phyloP scores from a whole-genome alignment of 345 rosid species.

The Sisymbrium altissimum region DNA sequence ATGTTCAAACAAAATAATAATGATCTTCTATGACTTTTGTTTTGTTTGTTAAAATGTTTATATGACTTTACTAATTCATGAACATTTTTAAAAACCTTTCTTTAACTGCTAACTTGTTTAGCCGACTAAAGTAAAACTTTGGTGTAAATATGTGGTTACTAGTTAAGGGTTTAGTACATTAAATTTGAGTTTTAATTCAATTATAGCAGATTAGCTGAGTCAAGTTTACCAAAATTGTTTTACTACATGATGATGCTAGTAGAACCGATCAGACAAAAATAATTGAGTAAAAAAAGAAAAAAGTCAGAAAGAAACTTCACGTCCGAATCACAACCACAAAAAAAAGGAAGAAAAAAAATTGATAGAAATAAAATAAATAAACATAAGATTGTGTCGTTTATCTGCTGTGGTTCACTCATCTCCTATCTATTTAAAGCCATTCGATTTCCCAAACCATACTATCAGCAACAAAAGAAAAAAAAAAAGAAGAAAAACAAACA shows the following conservation, averaged over 20 bases:
- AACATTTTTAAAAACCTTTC: background rate
- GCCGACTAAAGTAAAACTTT: background rate
- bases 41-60: background rate
- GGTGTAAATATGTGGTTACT: background rate
- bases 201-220: background rate
- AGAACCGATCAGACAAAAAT: background rate
- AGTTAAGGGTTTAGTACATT: no score
- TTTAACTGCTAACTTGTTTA: no score
- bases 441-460: slow-evolving; percentile 3
- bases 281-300: background rate
- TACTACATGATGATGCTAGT: background rate
- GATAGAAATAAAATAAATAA: background rate
- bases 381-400: background rate
- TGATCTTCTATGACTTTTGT: background rate
- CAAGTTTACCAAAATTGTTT: background rate
- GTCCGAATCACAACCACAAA: slow-evolving; percentile 9
- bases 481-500: no score
- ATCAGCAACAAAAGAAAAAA: background rate
- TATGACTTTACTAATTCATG: background rate
- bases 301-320: background rate
- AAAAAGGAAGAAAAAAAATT: background rate
- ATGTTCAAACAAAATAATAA: background rate
- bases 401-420: slow-evolving; percentile 32
- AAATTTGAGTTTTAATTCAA: background rate
- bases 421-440: slow-evolving; percentile 42